These are phyloP conservation scores for Coniosporium apollinis DNA, from an alignment of 495 filamentous ascomycete genomes.

Conservation along the genomic window DNA sequence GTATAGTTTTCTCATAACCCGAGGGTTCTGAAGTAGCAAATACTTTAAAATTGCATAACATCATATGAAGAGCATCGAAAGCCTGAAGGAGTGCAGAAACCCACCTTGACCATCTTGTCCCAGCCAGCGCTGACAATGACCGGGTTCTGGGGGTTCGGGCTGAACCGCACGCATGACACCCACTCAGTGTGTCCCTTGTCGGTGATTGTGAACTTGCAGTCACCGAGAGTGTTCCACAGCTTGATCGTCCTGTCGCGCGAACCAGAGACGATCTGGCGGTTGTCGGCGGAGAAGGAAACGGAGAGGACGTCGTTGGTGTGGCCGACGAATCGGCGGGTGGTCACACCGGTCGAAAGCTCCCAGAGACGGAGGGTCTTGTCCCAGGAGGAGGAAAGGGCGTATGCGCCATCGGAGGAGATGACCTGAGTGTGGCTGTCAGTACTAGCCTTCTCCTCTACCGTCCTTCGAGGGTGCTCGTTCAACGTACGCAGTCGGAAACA, in stretches of 20 bases:
- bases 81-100: constrained; percentile 18
- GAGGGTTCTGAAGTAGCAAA: constrained; percentile 99
- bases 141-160: constrained; percentile 98
- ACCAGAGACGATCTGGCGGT: constrained; percentile 99
- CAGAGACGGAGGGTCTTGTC: constrained; percentile 99
- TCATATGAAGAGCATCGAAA: constrained; percentile 41
- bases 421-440: constrained; percentile 40
- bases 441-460: no score
- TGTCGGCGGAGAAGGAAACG: constrained; percentile 99
- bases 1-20: constrained; percentile 93
- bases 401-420: constrained; percentile 99
- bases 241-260: constrained; percentile 98
- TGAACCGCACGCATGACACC: constrained; percentile 99
- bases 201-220: constrained; percentile 99
- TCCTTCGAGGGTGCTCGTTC: neutral
- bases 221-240: constrained; percentile 99
- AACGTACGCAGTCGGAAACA: constrained; percentile 97
- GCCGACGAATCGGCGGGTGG: constrained; percentile 94
- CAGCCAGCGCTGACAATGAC: constrained; percentile 97
- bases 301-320: constrained; percentile 99
- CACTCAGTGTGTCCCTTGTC: constrained; percentile 99
- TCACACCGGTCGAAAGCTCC: constrained; percentile 92
- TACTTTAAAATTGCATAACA: constrained; percentile 86
- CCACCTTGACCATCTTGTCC: constrained; percentile 99
- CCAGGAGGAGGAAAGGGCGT: constrained; percentile 97